Base-by-base conservation (phyloP, 2,329 filamentous ascomycete genomes). In the Arachnopeziza araneosa region DNA sequence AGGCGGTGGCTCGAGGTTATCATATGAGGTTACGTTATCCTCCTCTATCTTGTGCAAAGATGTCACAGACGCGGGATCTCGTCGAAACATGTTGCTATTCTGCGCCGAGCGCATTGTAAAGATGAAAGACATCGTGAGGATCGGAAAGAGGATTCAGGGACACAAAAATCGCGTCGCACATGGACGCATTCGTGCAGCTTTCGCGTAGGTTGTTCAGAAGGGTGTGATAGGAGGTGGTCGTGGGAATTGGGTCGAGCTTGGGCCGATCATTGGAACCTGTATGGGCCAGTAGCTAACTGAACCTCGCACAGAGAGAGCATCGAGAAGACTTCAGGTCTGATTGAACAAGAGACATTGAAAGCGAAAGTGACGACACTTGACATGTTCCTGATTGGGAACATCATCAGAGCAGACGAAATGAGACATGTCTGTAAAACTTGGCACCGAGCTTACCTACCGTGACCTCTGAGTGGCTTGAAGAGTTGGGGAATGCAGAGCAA, bases 51-150 rank as follows among this genome's bases (percentile, higher is more conserved):
- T 44, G 6, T 44, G 36, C 36, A 44, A 19, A 14, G 36, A 44
- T 12, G 36, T 44, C 19, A 50, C 24, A 5, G 58, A 58, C 54
- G 54, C 50, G 24, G 54, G 59, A 24, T 59, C 57, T 52, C 62
- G 53, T 30, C 61, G 57, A 61, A 60, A 57, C 60, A 61, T 64
- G 24, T 51, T 59, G 54, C 57, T 49, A 48, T 23, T 22, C 10
- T 50, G 48, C 23, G 60, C 60, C 32, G 63, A 64, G 24, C 63
- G 63, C 59, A 67, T 56, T 24, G 54, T 60, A 50, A 64, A 65
- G 56, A 65, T 60, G 63, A 67, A 65, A 36, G 65, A 55, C 65
- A 65, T 67, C 32, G 53, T 58, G 55, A 19, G 3, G 36, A 44
- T 44, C 36, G 36, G 12, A 44, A 44, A 44, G 36, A 44, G 36